Percentiles rank a stretch among this genome's conserved stretches.
Evolutionary conservation across 495 filamentous ascomycete species (phyloP).

Genomic region (Clohesyomyces aquaticus): DNA sequence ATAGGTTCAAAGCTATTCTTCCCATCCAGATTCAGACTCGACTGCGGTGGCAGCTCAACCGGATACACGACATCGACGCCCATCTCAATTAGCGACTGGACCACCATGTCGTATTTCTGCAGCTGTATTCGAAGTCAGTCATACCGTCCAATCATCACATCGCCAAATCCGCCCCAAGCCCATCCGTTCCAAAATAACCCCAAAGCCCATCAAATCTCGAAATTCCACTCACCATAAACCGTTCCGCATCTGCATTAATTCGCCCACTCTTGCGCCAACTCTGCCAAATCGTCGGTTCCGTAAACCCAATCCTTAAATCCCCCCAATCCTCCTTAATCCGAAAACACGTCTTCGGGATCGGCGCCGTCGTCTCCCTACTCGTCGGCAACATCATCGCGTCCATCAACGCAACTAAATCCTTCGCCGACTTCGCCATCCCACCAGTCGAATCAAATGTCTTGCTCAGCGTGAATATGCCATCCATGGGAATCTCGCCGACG

Average conservation of each 20-base stretch:
- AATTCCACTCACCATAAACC: constrained; percentile 37
- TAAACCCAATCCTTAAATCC: constrained; percentile 34
- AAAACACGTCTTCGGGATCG: constrained; percentile 22
- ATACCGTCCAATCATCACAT: not conserved
- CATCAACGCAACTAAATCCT: constrained; percentile 42
- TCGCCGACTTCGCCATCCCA: constrained; percentile 44
- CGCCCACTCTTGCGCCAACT: constrained; percentile 35
- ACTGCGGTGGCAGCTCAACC: constrained; percentile 33
- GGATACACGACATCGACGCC: constrained; percentile 39
- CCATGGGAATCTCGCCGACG: constrained; percentile 39
- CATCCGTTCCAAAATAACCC: not conserved
- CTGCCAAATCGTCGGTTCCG: constrained; percentile 39
- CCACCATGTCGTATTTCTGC: constrained; percentile 39
- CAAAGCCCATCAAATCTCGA: not conserved
- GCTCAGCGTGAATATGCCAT: constrained; percentile 40
- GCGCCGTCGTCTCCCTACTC: constrained; percentile 25
- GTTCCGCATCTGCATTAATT: constrained; percentile 38
- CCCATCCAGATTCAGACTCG: constrained; percentile 33
- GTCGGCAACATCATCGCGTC: constrained; percentile 42
- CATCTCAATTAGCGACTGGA: constrained; percentile 36
- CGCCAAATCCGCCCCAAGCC: no score
- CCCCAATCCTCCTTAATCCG: constrained; percentile 39
- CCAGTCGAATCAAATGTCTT: constrained; percentile 42
- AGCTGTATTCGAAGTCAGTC: constrained; percentile 16
- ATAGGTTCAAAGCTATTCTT: constrained; percentile 39